A percentile compares a stretch with the other conserved stretches of the same genome.
Conservation (phyloP, 2,329 filamentous ascomycete species). For the Phoma herbarum region DNA sequence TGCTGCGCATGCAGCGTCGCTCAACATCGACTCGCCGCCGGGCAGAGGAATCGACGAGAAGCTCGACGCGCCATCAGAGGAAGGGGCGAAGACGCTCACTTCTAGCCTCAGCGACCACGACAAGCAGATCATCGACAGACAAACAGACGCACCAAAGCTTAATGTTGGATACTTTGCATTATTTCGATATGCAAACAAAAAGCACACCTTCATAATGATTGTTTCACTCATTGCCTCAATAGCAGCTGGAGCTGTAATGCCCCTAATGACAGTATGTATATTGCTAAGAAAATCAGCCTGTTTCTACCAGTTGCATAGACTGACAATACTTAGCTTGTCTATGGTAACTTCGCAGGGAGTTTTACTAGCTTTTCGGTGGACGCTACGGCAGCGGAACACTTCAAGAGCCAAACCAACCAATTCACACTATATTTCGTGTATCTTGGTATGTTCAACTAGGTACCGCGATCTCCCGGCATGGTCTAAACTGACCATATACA, state of each 20-base stretch:
- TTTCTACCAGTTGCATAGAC: neutral
- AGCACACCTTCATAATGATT: slow-evolving; percentile 53
- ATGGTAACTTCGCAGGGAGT: slow-evolving; percentile 51
- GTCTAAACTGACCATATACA: slow-evolving; percentile 14
- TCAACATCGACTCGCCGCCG: slow-evolving; percentile 10
- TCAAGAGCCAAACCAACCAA: slow-evolving; percentile 41
- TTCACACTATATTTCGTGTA: slow-evolving; percentile 53
- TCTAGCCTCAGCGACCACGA: slow-evolving; percentile 44
- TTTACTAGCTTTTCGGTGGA: slow-evolving; percentile 50
- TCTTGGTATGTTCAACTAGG: slow-evolving; percentile 46
- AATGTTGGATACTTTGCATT: slow-evolving; percentile 57
- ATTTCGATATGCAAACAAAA: slow-evolving; percentile 57
- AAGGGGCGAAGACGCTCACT: slow-evolving; percentile 35
- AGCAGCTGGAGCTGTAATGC: slow-evolving; percentile 76
- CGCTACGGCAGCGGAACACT: slow-evolving; percentile 35
- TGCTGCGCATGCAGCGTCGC: slow-evolving; percentile 13
- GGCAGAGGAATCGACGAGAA: slow-evolving; percentile 37
- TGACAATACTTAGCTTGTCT: slow-evolving; percentile 41
- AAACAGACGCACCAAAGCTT: slow-evolving; percentile 54
- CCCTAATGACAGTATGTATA: slow-evolving; percentile 70
- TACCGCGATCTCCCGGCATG: no score
- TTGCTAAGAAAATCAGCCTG: neutral
- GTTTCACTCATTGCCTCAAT: slow-evolving; percentile 72
- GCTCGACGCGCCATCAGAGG: slow-evolving; percentile 28
- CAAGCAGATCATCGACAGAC: slow-evolving; percentile 48